phyloP scores from a whole-genome alignment of 495 filamentous ascomycete genomes.

The Neurospora sp. region DNA sequence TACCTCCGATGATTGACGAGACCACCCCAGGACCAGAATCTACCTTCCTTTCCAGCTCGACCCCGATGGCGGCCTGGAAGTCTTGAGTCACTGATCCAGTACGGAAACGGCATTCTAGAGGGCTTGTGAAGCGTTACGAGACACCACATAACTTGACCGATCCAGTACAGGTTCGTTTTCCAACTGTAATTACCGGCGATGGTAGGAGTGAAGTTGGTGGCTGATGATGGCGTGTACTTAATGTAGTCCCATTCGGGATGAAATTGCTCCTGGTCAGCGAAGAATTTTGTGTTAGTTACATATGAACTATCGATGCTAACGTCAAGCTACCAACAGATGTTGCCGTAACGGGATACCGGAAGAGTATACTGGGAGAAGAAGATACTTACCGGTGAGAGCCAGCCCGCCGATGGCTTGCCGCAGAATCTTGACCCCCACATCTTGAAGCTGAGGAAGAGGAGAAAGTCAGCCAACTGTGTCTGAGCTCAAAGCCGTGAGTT shows the following conservation, averaged over 20 bases:
- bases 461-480: neutral
- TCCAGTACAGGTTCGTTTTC: neutral
- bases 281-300: neutral
- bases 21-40: neutral
- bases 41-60: neutral
- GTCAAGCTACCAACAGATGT: neutral
- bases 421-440: neutral
- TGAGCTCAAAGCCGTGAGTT: neutral
- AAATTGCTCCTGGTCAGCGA: neutral
- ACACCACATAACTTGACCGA: neutral
- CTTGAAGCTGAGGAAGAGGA: neutral
- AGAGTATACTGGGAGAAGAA: neutral
- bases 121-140: neutral
- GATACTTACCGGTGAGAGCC: neutral
- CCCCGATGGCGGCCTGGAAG: neutral
- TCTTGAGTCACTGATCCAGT: neutral
- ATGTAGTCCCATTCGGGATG: conserved; percentile 1
- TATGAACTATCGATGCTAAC: neutral
- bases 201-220: neutral
- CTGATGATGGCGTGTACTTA: neutral
- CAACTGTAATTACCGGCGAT: neutral
- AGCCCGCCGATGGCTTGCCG: neutral
- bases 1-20: neutral
- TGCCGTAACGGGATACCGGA: neutral
- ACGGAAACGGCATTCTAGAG: neutral